These are phyloP conservation scores for Pelargonium australe DNA, from an alignment of 441 rosid genomes.

Conservation along the genomic window DNA sequence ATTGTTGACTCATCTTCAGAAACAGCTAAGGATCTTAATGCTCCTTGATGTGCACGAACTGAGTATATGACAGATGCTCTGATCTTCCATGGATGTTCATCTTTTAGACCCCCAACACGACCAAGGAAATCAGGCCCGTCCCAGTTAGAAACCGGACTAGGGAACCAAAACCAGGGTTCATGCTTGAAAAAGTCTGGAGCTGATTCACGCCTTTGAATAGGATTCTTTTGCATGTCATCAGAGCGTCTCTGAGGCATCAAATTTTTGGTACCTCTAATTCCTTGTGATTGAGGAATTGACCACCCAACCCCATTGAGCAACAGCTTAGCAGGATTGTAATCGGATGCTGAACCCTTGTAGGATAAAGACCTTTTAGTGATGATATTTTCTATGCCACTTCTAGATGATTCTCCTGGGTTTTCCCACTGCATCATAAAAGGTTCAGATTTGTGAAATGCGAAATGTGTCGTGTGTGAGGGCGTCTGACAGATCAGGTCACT, in stretches of 20 bases:
- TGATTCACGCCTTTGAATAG: slow-evolving; percentile 34
- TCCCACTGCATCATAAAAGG: slow-evolving; percentile 75
- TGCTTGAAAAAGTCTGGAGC: slow-evolving; percentile 40
- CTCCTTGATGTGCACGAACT: slow-evolving; percentile 80
- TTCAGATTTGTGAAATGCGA: slow-evolving; percentile 26
- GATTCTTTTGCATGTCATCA: slow-evolving; percentile 26
- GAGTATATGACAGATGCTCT: slow-evolving; percentile 72
- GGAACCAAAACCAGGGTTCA: slow-evolving; percentile 96
- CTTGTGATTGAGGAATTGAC: slow-evolving; percentile 73
- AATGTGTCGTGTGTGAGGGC: slow-evolving; percentile 7
- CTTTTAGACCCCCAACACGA: slow-evolving; percentile 65
- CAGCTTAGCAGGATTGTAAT: slow-evolving; percentile 65
- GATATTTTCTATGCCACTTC: slow-evolving; percentile 44
- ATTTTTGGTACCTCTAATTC: slow-evolving; percentile 49
- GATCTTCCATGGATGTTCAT: slow-evolving; percentile 83
- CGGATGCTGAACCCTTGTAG: slow-evolving; percentile 45
- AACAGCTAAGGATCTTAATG: slow-evolving; percentile 74
- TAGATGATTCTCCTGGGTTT: slow-evolving; percentile 61
- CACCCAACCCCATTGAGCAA: slow-evolving; percentile 81
- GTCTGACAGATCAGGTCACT: slow-evolving; percentile 3
- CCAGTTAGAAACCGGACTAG: slow-evolving; percentile 81
- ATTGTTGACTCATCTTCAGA: slow-evolving; percentile 73
- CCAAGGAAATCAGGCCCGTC: slow-evolving; percentile 75
- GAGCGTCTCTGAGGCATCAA: slow-evolving; percentile 47
- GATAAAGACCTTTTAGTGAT: slow-evolving; percentile 36